Evolutionary conservation across 2,329 filamentous ascomycete genomes (phyloP).

Genomic region (Tricladium varicosporioides): DNA sequence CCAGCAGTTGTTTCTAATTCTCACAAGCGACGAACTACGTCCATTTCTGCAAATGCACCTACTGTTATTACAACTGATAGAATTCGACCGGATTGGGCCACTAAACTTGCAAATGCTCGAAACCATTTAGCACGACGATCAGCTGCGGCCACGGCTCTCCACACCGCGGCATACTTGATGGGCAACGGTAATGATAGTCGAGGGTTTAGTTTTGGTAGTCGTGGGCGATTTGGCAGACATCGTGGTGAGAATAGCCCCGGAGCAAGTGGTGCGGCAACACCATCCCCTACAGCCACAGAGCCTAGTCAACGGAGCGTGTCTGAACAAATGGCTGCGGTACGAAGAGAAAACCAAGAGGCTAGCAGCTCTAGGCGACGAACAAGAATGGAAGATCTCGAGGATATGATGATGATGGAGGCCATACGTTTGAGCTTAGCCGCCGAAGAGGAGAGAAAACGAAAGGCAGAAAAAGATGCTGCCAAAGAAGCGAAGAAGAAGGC

Average conservation of each 20-base stretch:
- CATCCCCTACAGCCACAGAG: conserved; percentile 26
- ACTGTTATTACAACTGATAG: conserved; percentile 90
- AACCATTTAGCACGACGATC: conserved; percentile 82
- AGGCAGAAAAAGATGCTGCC: conserved; percentile 74
- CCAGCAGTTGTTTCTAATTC: conserved; percentile 22
- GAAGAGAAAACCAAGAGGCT: conserved; percentile 35
- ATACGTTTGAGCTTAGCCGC: conserved; percentile 87
- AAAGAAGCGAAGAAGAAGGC: conserved; percentile 85
- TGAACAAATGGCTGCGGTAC: conserved; percentile 27
- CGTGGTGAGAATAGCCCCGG: conserved; percentile 31
- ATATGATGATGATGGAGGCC: conserved; percentile 98
- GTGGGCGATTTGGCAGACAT: conserved; percentile 31
- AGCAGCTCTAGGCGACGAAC: conserved; percentile 40
- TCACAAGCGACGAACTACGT: conserved; percentile 57
- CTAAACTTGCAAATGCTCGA: conserved; percentile 81
- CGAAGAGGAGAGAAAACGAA: conserved; percentile 88
- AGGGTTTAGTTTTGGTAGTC: conserved; percentile 30
- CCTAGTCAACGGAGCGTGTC: conserved; percentile 24
- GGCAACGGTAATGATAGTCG: conserved; percentile 46
- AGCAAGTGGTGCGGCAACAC: conserved; percentile 32
- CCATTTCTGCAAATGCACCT: conserved; percentile 77
- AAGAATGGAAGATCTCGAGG: conserved; percentile 85
- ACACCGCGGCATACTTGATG: conserved; percentile 92
- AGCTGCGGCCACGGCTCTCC: conserved; percentile 87
- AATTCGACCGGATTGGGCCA: conserved; percentile 90